Evolutionary conservation across 495 filamentous ascomycete species (phyloP), one percentile per base, ranked within the genome.

Genomic region (Aspergillus saccharolyticus): DNA sequence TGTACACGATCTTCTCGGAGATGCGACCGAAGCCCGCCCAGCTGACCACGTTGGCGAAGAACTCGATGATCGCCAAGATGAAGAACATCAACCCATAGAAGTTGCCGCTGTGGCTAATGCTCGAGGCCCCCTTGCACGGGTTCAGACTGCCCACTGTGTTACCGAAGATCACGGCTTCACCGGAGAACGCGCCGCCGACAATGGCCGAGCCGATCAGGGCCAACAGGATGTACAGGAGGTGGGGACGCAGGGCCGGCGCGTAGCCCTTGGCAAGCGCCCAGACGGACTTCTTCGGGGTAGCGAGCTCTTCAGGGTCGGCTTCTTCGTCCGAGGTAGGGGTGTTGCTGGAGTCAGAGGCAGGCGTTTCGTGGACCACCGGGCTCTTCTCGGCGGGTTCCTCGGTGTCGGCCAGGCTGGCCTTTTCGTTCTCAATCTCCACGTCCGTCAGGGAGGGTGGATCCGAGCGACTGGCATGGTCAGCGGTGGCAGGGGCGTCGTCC

Each of bases 61-160:
- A 76, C 39, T 78, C 80, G 45, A 78, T 73, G 9, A 83, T 66
- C 0, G 79, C 75, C 7, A 83, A 64, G n/a, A 81, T 66, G 53
- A 83, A 83, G 66, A 83, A 81, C 71, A 83, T 75, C 7, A 81
- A 67, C 1, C 78, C 78, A 43, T 66, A 82, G 57, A 83, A 82
- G 56, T 73, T 62, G 20, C 78, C 78, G 53, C 66, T 64, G 17
- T 66, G 68, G 17, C 62, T 61, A 33, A 79, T 77, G 19, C 62
- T 65, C 18, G 56, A 54, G 6, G 75, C 60, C 22, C 63, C 63
- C 0, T 76, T 65, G 63, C 78, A 81, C 6, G 74, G 71, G 57
- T 72, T 73, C 47, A 81, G 44, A 56, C 65, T 72, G 22, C 74
- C 75, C 21, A 83, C 73, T 0, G 76, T 73, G 52, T 80, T 75